Conservation (phyloP, 2,329 filamentous ascomycete genomes). For the Phaeosphaeria sp. region DNA sequence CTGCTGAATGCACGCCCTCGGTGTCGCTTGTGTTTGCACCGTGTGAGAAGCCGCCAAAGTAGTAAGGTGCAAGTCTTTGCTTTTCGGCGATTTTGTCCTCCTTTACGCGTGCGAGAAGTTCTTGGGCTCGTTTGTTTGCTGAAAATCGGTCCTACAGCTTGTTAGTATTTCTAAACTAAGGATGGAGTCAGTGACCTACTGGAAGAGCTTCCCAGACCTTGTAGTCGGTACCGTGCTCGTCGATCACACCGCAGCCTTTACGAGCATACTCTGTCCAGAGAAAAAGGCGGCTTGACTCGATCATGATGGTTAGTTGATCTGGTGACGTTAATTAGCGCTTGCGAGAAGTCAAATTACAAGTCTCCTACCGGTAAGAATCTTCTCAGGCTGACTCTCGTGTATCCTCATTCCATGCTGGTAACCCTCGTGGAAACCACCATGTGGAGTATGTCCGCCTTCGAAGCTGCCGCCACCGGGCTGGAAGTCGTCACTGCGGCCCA, state of each 20-base stretch:
- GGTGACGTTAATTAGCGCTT: slow-evolving; percentile 5
- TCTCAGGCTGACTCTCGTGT: slow-evolving; percentile 52
- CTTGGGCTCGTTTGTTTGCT: slow-evolving; percentile 41
- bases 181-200: slow-evolving; percentile 19
- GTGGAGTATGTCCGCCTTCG: slow-evolving; percentile 47
- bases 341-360: background rate
- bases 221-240: slow-evolving; percentile 45
- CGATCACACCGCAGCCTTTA: slow-evolving; percentile 42
- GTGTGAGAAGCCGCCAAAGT: slow-evolving; percentile 41
- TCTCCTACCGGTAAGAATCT: slow-evolving; percentile 47
- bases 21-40: slow-evolving; percentile 38
- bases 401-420: slow-evolving; percentile 55
- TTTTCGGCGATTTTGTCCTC: slow-evolving; percentile 40
- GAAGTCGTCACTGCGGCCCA: slow-evolving; percentile 54
- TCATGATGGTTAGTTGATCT: slow-evolving; percentile 50
- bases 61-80: slow-evolving; percentile 43
- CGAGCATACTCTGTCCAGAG: slow-evolving; percentile 49
- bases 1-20: slow-evolving; percentile 37
- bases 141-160: slow-evolving; percentile 45
- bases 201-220: slow-evolving; percentile 48
- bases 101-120: slow-evolving; percentile 39
- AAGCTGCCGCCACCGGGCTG: slow-evolving; percentile 46
- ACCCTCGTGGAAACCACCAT: slow-evolving; percentile 51
- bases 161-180: background rate
- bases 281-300: slow-evolving; percentile 48